Percentiles rank a stretch among this genome's conserved stretches.
phyloP scores from a whole-genome alignment of 768 basidiomycete species.

The Suillus bovinus region DNA sequence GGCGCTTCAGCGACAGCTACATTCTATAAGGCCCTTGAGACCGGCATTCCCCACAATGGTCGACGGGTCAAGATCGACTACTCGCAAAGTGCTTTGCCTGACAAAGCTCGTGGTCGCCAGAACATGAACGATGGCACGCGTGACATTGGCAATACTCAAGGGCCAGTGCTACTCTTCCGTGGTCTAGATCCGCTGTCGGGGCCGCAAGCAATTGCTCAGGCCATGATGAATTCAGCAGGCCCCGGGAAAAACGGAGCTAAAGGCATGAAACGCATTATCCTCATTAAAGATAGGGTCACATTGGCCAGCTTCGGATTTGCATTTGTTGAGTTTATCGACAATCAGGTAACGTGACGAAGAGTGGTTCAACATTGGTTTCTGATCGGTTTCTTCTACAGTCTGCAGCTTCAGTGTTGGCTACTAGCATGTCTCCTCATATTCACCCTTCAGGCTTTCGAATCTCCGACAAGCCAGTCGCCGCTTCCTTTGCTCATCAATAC shows the following conservation, averaged over 20 bases:
- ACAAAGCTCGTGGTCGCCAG: slow-evolving; percentile 59
- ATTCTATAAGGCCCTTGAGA: slow-evolving; percentile 76
- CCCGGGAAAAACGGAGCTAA: slow-evolving; percentile 73
- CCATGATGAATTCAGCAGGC: slow-evolving; percentile 83
- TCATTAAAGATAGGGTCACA: slow-evolving; percentile 87
- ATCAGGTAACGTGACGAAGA: slow-evolving; percentile 53
- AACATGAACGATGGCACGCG: slow-evolving; percentile 91
- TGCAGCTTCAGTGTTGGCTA: slow-evolving; percentile 77
- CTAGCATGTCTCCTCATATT: slow-evolving; percentile 82
- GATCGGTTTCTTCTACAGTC: slow-evolving; percentile 49
- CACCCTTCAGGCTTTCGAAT: slow-evolving; percentile 96
- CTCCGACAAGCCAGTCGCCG: slow-evolving; percentile 83
- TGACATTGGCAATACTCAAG: slow-evolving; percentile 88
- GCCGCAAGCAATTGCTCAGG: slow-evolving; percentile 83
- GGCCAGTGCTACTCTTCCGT: slow-evolving; percentile 84
- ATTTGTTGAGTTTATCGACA: slow-evolving; percentile 89
- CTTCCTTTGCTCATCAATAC: slow-evolving; percentile 89
- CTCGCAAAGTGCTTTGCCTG: slow-evolving; percentile 80
- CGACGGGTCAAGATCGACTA: slow-evolving; percentile 95
- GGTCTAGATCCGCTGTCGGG: slow-evolving; percentile 87
- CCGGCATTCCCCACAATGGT: slow-evolving; percentile 70
- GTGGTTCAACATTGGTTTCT: not conserved
- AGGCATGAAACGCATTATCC: slow-evolving; percentile 84
- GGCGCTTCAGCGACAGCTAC: slow-evolving; percentile 73
- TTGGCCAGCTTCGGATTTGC: slow-evolving; percentile 91